phyloP scores from a whole-genome alignment of 2,329 filamentous ascomycete genomes.

The Aspergillus sp. region DNA sequence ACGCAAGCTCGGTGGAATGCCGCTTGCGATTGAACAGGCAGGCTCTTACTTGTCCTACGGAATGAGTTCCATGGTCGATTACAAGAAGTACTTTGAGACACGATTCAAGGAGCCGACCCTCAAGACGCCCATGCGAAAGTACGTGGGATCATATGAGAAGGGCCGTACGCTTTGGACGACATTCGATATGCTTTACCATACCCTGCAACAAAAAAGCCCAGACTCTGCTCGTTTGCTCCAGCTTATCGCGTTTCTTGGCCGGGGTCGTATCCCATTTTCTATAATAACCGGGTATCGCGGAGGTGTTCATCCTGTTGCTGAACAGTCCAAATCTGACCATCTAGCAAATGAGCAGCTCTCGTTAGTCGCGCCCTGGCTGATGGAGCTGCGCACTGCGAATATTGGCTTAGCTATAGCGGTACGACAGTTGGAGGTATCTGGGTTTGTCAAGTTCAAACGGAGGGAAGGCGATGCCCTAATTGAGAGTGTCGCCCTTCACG shows the following conservation, averaged over 20 bases:
- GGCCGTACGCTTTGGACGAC: conserved; percentile 5
- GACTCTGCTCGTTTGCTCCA: not conserved
- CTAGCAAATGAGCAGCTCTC: not conserved
- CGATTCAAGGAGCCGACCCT: conserved; percentile 2
- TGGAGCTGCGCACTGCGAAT: not conserved
- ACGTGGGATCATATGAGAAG: conserved; percentile 4
- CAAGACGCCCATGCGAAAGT: not conserved
- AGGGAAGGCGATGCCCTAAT: not conserved
- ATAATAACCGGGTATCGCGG: not conserved
- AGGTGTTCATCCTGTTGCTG: not conserved
- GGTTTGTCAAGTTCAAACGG: not conserved
- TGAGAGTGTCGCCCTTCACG: not conserved
- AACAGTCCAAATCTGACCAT: too few species aligned
- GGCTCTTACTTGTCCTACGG: conserved; percentile 5
- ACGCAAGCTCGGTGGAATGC: conserved; percentile 5
- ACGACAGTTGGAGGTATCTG: not conserved
- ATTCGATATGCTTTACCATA: conserved; percentile 4
- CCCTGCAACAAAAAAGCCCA: not conserved
- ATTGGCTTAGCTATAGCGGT: not conserved
- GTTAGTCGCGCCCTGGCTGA: not conserved
- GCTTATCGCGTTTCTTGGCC: not conserved
- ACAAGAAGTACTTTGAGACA: not conserved
- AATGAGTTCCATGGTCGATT: not conserved
- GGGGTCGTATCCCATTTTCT: not conserved
- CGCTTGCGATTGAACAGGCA: conserved; percentile 5